Conservation (phyloP, 257 asterid genomes). For the Striga asiatica region DNA sequence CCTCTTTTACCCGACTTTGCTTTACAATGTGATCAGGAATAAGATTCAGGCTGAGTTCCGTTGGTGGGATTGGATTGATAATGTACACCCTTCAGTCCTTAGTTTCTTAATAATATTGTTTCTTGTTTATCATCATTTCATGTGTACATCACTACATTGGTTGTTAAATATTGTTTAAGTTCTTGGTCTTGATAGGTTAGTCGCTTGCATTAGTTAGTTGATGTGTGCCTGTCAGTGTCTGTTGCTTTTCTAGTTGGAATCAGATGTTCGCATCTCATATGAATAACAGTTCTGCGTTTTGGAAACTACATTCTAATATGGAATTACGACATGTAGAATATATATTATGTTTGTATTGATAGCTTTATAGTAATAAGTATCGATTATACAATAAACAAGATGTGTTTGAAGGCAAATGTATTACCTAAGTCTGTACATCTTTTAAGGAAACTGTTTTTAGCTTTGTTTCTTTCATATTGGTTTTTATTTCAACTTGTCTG, state of each 20-base stretch:
- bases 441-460: not conserved
- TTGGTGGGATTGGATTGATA: conserved; percentile 6
- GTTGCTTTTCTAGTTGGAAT: too few relatives aligned
- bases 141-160: not conserved
- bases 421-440: not conserved
- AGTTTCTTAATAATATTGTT: not conserved
- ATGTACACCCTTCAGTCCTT: not conserved
- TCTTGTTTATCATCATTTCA: not conserved
- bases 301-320: too few relatives aligned
- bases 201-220: not conserved
- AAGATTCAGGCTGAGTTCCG: conserved; percentile 1
- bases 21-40: conserved; percentile 4
- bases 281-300: too few relatives aligned
- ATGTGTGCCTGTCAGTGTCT: not conserved
- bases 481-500: too few relatives aligned
- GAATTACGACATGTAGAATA: too few relatives aligned
- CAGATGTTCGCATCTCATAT: too few relatives aligned
- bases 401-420: not conserved
- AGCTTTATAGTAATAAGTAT: not conserved
- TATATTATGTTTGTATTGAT: not conserved
- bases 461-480: not conserved
- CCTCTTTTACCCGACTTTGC: not conserved
- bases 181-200: not conserved
- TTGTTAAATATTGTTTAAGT: not conserved
- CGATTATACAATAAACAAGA: not conserved